Base-by-base conservation (phyloP, 371 early-diverging fungal genomes). In the Mortierella sp. region DNA sequence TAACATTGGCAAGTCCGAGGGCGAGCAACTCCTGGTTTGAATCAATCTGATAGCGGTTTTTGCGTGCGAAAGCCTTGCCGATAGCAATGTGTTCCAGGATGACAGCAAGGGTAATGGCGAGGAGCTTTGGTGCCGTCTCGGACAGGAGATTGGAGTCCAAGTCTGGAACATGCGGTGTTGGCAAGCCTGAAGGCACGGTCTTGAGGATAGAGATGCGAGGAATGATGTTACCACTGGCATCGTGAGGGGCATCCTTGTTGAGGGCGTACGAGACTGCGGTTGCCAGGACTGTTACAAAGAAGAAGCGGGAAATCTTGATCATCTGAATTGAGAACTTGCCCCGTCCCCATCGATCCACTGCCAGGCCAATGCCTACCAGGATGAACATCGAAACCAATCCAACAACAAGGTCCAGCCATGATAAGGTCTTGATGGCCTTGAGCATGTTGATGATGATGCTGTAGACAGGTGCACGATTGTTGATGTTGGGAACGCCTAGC, bases 1-100 rank as follows among this genome's bases (percentile, higher is more conserved):
- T 67, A 24, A 94, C 65, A 77, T 96, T 96, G 44, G 91, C 81
- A 7, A 92, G 25, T 14, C 96, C 96, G 21, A 93, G 79, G 0
- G 96, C 85, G 40, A 95, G 81, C 28, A 94, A 63, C 76, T 96
- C 97, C 79, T 95, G 94, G 70, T 90, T 90, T 45, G 90, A 79
- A 63, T 89, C 78, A 40, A 89, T 76, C 59, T 69, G 60, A 48
- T 76, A 76, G 67, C 85, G 72, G 52, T 91, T 83, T 78, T 84
- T 53, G 29, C 90, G 80, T 19, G 88, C 95, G 71, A 94, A 90
- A 40, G 91, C 90, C 63, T 91, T 91, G 34, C 89, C 82, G 48
- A 96, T 90, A 13, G 95, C 92, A 67, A 94, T 86, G 69, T 95
- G 95, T 76, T 97, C 97, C 67, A 96, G 83, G 41, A 96, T 82